These are phyloP conservation scores for Puccinellia tenuiflora DNA, from an alignment of 176 grass and related monocot genomes.

Conservation along the genomic window DNA sequence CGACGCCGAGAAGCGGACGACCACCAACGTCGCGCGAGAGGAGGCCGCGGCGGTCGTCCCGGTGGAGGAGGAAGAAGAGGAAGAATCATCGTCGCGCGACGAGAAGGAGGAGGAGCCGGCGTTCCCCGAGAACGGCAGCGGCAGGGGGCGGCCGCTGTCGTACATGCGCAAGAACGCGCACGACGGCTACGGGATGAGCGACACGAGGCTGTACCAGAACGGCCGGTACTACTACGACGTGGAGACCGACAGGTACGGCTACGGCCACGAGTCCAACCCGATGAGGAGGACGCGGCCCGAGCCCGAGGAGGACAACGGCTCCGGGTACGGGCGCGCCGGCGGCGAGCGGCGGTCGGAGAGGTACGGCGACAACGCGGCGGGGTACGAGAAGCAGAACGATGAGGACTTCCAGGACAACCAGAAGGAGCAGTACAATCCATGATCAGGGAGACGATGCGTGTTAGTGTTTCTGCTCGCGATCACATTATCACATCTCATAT, in stretches of 20 bases:
- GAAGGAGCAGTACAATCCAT: conserved; percentile 28
- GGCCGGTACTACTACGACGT: conserved; percentile 52
- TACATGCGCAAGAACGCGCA: not conserved
- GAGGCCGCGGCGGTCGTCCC: not conserved
- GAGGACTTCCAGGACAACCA: conserved; percentile 2
- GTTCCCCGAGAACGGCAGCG: conserved; percentile 31
- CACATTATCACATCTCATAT: not conserved
- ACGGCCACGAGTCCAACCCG: conserved; percentile 44
- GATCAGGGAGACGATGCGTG: not conserved
- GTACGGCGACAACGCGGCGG: not conserved
- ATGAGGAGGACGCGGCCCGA: conserved; percentile 14
- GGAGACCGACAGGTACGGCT: conserved; percentile 40
- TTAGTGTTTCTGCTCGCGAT: not conserved
- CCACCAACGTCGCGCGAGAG: not conserved
- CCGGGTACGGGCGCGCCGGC: conserved; percentile 17
- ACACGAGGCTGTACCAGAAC: conserved; percentile 54
- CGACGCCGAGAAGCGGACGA: conserved; percentile 41
- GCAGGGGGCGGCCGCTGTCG: conserved; percentile 25
- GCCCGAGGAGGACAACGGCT: conserved; percentile 12
- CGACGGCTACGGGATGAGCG: conserved; percentile 45
- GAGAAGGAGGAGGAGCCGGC: not conserved
- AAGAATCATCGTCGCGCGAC: not conserved
- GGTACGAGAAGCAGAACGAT: not conserved
- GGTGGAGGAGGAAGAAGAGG: not conserved
- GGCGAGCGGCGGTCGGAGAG: not conserved